These are phyloP conservation scores for Immersiporthe knoxdaviesiana DNA, from an alignment of 2,329 filamentous ascomycete species.

Conservation along the genomic window DNA sequence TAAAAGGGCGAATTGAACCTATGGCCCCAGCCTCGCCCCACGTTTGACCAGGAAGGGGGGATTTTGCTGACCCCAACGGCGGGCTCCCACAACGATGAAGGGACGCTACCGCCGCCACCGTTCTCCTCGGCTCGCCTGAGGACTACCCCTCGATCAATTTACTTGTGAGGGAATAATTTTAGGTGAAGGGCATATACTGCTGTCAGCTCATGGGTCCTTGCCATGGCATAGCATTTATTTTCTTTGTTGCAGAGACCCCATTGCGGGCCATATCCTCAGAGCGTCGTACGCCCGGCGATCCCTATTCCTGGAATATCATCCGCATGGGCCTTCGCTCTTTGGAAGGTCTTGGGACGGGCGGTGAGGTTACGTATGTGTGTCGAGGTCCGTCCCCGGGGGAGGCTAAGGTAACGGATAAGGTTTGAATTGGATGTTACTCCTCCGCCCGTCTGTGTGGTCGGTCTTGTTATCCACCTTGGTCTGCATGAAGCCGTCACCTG, in stretches of 20 bases:
- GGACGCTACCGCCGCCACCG: not conserved
- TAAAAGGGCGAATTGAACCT: not conserved
- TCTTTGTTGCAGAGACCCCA: not conserved
- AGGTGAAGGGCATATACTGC: conserved; percentile 1
- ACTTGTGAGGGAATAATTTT: conserved; percentile 4
- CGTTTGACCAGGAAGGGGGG: not conserved
- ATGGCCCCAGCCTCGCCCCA: not conserved
- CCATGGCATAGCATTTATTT: not conserved
- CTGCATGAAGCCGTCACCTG: not conserved
- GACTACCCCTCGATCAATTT: conserved; percentile 12
- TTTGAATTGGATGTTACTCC: not conserved
- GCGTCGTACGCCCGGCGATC: conserved; percentile 6
- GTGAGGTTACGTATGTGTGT: conserved; percentile 2
- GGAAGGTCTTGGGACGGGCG: conserved; percentile 7
- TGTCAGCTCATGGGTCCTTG: conserved; percentile 13
- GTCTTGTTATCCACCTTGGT: not conserved
- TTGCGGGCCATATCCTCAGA: not conserved
- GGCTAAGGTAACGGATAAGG: not conserved
- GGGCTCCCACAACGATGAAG: not conserved
- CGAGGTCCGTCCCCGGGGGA: not conserved
- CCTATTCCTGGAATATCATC: conserved; percentile 6
- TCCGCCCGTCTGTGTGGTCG: not conserved
- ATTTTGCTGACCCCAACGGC: not conserved
- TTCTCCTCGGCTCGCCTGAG: not conserved
- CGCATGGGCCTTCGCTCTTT: not conserved